Conservation (phyloP, 805 yeast genomes). For the Yamadazyma akitaensis region DNA sequence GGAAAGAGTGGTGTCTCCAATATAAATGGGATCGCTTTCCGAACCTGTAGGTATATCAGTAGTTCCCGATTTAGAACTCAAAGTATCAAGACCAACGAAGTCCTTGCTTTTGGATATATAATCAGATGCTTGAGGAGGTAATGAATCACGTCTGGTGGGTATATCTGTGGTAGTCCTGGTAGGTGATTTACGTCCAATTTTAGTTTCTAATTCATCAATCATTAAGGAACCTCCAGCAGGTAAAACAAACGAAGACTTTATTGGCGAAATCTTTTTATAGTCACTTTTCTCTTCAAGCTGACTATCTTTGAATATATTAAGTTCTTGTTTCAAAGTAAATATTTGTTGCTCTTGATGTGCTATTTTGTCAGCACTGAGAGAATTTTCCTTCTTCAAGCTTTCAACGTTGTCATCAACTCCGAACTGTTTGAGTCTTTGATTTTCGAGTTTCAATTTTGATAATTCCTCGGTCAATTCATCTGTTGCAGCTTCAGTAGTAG, state of each 20-base stretch:
- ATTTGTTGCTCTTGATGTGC: slow-evolving; percentile 26
- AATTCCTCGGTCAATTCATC: slow-evolving; percentile 19
- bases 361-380: slow-evolving; percentile 19
- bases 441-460: slow-evolving; percentile 16
- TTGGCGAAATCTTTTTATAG: slow-evolving; percentile 15
- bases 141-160: not conserved
- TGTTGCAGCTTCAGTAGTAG: slow-evolving; percentile 33
- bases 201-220: slow-evolving; percentile 16
- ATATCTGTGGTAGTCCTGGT: not conserved
- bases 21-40: slow-evolving; percentile 2
- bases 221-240: slow-evolving; percentile 10
- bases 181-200: slow-evolving; percentile 7
- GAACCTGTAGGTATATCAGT: not conserved
- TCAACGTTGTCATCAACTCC: slow-evolving; percentile 22
- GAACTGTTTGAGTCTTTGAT: slow-evolving; percentile 19
- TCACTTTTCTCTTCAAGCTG: not conserved
- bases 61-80: not conserved
- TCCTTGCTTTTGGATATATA: not conserved
- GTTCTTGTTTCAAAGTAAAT: slow-evolving; percentile 21
- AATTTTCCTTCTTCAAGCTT: slow-evolving; percentile 22
- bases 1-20: not conserved
- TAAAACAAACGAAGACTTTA: slow-evolving; percentile 8
- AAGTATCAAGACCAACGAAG: not conserved
- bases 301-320: slow-evolving; percentile 19
- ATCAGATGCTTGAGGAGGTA: not conserved